phyloP scores from a whole-genome alignment of 2,329 filamentous ascomycete species.

The Knoxdaviesia capensis region DNA sequence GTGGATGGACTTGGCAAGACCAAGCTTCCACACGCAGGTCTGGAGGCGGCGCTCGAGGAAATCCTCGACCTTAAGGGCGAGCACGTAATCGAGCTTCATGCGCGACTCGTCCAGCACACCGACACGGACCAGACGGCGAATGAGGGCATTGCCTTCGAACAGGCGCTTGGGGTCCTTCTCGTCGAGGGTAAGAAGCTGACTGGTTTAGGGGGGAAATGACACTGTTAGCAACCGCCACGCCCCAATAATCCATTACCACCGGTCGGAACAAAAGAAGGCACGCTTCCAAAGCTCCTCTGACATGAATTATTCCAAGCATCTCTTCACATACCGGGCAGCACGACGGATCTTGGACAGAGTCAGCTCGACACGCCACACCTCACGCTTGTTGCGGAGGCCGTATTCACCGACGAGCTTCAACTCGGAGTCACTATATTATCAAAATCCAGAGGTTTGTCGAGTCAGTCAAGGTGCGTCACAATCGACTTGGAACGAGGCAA shows the following conservation, averaged over 20 bases:
- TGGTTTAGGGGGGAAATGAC: slow-evolving; percentile 15
- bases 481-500: slow-evolving; percentile 93
- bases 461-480: slow-evolving; percentile 51
- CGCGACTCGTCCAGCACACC: slow-evolving; percentile 99
- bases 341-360: slow-evolving; percentile 99
- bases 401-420: slow-evolving; percentile 99
- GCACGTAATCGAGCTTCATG: slow-evolving; percentile 99
- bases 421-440: slow-evolving; percentile 73
- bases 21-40: slow-evolving; percentile 99
- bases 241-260: no score
- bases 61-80: slow-evolving; percentile 97
- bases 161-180: slow-evolving; percentile 99
- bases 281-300: background rate
- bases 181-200: slow-evolving; percentile 98
- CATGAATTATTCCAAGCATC: background rate
- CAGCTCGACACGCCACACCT: slow-evolving; percentile 99
- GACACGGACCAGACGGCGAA: slow-evolving; percentile 98
- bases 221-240: slow-evolving; percentile 1
- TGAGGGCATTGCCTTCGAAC: slow-evolving; percentile 99
- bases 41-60: slow-evolving; percentile 99
- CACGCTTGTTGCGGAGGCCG: slow-evolving; percentile 99
- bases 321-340: slow-evolving; percentile 71
- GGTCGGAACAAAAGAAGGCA: background rate
- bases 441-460: slow-evolving; percentile 8
- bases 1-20: slow-evolving; percentile 99